Conservation (phyloP, 345 rosid genomes). For the Zanthoxylum bungeanum region DNA sequence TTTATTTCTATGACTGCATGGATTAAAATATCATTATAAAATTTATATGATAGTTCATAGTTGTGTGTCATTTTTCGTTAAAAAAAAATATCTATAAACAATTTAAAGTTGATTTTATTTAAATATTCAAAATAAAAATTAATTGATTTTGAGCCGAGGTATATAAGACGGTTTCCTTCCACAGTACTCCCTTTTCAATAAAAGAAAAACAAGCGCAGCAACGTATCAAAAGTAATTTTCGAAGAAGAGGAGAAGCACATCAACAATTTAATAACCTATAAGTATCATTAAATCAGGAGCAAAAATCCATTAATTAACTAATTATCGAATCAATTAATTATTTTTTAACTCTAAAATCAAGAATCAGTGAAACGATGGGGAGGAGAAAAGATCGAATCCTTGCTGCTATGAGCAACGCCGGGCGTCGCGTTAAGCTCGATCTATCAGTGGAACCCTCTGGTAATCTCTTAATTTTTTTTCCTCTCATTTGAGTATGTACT, state of each 20-base stretch:
- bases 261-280: no score
- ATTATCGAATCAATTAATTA: background rate
- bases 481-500: background rate
- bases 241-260: background rate
- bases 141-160: background rate
- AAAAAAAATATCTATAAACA: no score
- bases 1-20: no score
- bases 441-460: slow-evolving; percentile 99
- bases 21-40: no score
- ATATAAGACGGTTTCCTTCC: background rate
- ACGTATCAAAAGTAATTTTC: background rate
- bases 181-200: background rate
- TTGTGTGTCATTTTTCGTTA: no score
- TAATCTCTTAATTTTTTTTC: slow-evolving; percentile 26
- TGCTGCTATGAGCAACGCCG: slow-evolving; percentile 72
- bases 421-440: slow-evolving; percentile 96
- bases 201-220: background rate
- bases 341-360: background rate
- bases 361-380: slow-evolving; percentile 56
- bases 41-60: no score
- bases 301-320: background rate
- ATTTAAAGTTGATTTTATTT: no score
- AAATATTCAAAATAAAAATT: no score
- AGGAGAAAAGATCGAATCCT: slow-evolving; percentile 88
- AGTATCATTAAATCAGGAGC: background rate